Base-by-base conservation (phyloP, 2,329 filamentous ascomycete species). In the Helminthosporium solani region DNA sequence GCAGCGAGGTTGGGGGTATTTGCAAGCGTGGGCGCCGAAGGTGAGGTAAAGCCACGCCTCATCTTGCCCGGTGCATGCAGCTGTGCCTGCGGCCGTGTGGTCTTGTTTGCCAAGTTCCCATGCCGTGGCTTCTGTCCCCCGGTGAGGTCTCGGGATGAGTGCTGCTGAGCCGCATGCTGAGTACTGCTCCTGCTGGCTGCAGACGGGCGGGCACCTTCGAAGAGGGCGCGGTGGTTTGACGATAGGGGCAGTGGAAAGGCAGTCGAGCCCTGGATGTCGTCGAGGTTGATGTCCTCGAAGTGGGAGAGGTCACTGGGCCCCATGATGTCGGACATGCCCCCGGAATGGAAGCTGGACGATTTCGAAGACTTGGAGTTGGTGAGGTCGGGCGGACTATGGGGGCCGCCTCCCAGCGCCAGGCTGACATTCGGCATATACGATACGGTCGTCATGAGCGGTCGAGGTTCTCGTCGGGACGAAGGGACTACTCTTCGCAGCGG, bases 281-380 rank as follows among this genome's bases (percentile, higher is more conserved):
- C 86, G 23, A 97, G 82, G 11, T 87, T 89, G 66, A 96, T 96
- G 55, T 96, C 92, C 68, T 97, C 92, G 61, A 96, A 96, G 68
- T 96, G 85, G 53, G 83, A 84, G 47, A 86, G 81, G 64, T 95
- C 88, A 62, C 85, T 83, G 20, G 73, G 70, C 58, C 68, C 66
- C 49, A 71, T 67, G 37, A 70, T 64, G 57, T 88, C 87, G 61
- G 90, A 86, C 61, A 83, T 86, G 51, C 82, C 84, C 46, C 87
- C 85, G 30, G 90, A 95, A 58, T 86, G 86, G 62, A 92, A 87
- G 40, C 90, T 95, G 4, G 89, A 95, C 21, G 90, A 90, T 72
- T 94, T 95, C 55, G 89, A 95, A 52, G 89, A 94, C 71, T 92
- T 95, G 50, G 89, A 95, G 57, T 79, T 80, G 53, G 87, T 89